phyloP scores from a whole-genome alignment of 2,329 filamentous ascomycete species.

The Magnaporthiopsis incrustans region DNA sequence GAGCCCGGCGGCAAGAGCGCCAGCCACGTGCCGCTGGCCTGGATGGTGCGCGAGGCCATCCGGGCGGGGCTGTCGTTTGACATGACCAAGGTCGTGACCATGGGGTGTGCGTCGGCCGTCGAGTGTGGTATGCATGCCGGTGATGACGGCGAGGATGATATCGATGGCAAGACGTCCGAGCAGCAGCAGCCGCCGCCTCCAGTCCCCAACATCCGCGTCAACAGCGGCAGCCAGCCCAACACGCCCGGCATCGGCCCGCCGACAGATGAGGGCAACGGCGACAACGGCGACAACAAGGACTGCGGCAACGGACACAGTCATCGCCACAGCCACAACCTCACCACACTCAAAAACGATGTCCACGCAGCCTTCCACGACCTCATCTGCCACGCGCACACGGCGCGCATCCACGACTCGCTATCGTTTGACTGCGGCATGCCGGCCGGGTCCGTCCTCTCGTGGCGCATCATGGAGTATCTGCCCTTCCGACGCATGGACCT shows the following conservation, averaged over 20 bases:
- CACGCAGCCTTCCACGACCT: constrained; percentile 42
- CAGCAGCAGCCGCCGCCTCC: neutral
- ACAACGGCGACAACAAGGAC: neutral
- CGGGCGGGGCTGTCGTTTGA: constrained; percentile 65
- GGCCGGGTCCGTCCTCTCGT: constrained; percentile 49
- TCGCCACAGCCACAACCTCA: no score
- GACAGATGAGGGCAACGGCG: neutral
- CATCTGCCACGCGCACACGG: constrained; percentile 47
- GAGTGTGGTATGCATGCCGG: neutral
- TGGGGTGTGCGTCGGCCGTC: constrained; percentile 45
- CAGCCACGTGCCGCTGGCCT: constrained; percentile 56
- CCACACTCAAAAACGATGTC: no score
- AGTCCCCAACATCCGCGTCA: constrained; percentile 27
- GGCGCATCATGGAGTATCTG: constrained; percentile 75
- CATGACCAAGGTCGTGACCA: constrained; percentile 54
- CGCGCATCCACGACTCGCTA: constrained; percentile 63
- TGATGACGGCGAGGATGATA: neutral
- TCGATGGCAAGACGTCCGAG: neutral
- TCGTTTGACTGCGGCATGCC: constrained; percentile 53
- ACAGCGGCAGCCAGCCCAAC: constrained; percentile 19
- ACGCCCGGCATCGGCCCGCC: neutral
- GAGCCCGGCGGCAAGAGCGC: constrained; percentile 45
- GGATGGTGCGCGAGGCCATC: constrained; percentile 55
- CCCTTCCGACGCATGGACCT: constrained; percentile 78
- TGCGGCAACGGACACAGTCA: neutral